Percentiles rank a stretch among this genome's conserved stretches.
Conservation (phyloP, 345 rosid genomes). For the Garcia nutans region DNA sequence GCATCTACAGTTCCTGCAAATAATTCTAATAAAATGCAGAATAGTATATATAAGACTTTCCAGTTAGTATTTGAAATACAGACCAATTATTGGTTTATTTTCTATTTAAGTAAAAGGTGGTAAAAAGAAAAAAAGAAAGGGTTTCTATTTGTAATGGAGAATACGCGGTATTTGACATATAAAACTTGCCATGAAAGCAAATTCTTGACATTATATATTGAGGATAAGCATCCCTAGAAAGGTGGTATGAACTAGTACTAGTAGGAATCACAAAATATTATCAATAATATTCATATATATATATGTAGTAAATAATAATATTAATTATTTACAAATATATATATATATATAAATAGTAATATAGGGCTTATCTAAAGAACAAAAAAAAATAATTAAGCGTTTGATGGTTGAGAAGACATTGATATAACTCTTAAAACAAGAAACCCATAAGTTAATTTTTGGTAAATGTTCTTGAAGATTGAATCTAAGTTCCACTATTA, state of each 20-base stretch:
- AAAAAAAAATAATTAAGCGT: not conserved
- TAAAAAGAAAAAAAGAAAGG: too few species aligned
- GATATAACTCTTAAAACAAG: not conserved
- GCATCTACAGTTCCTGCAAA: not conserved
- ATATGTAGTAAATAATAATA: not conserved
- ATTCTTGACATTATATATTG: not conserved
- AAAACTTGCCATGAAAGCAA: conserved; percentile 11
- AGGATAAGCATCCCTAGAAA: conserved; percentile 13
- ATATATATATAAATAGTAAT: too few species aligned
- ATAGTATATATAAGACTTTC: too few species aligned
- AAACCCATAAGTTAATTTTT: not conserved
- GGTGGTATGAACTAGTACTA: not conserved
- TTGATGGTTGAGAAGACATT: conserved; percentile 13
- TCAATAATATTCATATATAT: not conserved
- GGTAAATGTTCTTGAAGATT: too few species aligned
- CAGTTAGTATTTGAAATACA: too few species aligned
- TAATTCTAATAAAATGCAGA: too few species aligned
- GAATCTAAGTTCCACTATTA: too few species aligned
- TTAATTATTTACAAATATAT: not conserved
- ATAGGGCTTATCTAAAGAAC: not conserved
- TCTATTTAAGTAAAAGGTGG: too few species aligned
- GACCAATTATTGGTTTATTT: too few species aligned
- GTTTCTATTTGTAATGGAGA: not conserved
- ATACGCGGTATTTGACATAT: conserved; percentile 10
- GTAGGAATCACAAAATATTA: not conserved